Percentiles rank a stretch among this genome's conserved stretches.
Conservation (phyloP, 441 rosid genomes). For the Gossypium schwendimanii region DNA sequence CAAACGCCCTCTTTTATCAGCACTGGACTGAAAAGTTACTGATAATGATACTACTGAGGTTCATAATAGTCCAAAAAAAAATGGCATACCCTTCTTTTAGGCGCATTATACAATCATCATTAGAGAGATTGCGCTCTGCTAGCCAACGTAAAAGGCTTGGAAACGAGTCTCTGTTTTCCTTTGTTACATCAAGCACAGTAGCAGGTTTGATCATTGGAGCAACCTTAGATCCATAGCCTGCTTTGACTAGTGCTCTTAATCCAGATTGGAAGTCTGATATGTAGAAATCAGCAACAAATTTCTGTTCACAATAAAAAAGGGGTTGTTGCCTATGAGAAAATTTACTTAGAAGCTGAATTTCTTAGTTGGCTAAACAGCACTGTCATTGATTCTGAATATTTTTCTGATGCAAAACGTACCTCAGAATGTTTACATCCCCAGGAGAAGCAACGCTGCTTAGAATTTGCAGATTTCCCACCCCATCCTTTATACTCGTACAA, state of each 20-base stretch:
- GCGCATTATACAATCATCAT: constrained; percentile 70
- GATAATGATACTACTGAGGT: background rate
- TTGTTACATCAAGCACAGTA: constrained; percentile 59
- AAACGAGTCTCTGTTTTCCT: constrained; percentile 55
- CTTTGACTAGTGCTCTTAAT: constrained; percentile 79
- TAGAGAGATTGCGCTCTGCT: constrained; percentile 66
- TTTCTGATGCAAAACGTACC: constrained; percentile 21
- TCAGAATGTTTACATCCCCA: constrained; percentile 86
- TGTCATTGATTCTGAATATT: background rate
- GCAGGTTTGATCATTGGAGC: constrained; percentile 73
- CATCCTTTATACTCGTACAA: constrained; percentile 72
- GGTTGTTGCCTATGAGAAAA: background rate
- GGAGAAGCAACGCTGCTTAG: constrained; percentile 68
- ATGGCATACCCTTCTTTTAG: constrained; percentile 83
- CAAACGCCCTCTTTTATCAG: constrained; percentile 5
- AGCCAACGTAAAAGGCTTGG: constrained; percentile 78
- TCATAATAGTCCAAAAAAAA: background rate
- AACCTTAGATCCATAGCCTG: constrained; percentile 89
- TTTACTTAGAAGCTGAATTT: background rate
- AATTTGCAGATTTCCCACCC: constrained; percentile 64
- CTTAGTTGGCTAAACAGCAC: background rate
- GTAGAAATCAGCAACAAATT: constrained; percentile 80
- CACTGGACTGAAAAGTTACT: background rate
- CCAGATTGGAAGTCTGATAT: constrained; percentile 93
- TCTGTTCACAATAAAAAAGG: constrained; percentile 42